Evolutionary conservation across 2,329 filamentous ascomycete genomes (phyloP).

Genomic region (Colletotrichum sp.): DNA sequence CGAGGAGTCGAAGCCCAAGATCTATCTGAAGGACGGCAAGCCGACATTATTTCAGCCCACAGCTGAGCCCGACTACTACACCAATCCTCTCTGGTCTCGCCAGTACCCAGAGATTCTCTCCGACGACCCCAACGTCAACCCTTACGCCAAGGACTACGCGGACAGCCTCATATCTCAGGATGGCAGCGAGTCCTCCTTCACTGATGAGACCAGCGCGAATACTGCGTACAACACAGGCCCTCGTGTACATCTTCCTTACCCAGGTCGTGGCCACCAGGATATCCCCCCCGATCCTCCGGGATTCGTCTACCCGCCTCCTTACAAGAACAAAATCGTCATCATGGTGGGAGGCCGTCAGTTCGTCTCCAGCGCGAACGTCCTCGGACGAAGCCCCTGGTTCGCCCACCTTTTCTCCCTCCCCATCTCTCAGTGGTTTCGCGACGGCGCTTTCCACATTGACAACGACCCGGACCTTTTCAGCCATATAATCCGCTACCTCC

Average conservation of each 20-base stretch:
- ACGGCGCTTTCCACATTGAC: constrained; percentile 32
- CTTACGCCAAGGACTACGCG: background rate
- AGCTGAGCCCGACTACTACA: background rate
- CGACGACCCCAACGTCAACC: background rate
- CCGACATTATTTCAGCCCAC: constrained; percentile 9
- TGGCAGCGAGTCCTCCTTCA: background rate
- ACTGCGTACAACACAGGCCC: background rate
- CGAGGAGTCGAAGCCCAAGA: constrained; percentile 10
- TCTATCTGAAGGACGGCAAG: constrained; percentile 13
- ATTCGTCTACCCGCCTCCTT: background rate
- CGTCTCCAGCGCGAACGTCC: constrained; percentile 14
- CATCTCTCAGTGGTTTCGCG: constrained; percentile 2
- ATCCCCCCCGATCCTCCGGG: background rate
- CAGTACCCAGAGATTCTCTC: constrained; percentile 17
- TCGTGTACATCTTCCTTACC: background rate
- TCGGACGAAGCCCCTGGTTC: constrained; percentile 13
- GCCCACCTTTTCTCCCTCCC: constrained; percentile 9
- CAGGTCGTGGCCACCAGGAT: background rate
- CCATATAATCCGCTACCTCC: constrained; percentile 38
- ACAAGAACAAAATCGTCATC: background rate
- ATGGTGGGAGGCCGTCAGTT: constrained; percentile 23
- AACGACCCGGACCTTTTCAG: constrained; percentile 38
- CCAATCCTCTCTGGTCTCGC: constrained; percentile 14
- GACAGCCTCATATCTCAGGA: background rate
- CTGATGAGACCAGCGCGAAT: background rate